Evolutionary conservation across 176 grass and related monocot species (phyloP).

Genomic region (Cymbopogon citratus): DNA sequence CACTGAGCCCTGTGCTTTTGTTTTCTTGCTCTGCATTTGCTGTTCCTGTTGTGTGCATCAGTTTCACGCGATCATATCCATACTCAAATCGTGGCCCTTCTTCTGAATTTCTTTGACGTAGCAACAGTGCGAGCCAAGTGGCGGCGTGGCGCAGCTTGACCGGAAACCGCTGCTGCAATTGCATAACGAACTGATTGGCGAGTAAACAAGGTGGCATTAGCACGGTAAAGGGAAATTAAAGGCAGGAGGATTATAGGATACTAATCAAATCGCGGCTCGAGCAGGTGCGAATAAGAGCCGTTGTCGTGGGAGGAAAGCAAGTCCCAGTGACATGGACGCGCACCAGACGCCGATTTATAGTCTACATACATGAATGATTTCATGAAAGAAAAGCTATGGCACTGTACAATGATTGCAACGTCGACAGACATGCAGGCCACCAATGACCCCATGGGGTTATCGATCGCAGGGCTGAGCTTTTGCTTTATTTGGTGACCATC

Average conservation of each 20-base stretch:
- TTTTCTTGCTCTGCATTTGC: neutral
- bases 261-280: neutral
- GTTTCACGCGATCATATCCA: neutral
- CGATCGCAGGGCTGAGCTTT: neutral
- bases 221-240: neutral
- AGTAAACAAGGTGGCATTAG: neutral
- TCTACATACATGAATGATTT: neutral
- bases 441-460: neutral
- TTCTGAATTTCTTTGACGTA: neutral
- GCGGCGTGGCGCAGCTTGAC: conserved; percentile 7
- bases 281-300: neutral
- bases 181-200: neutral
- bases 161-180: neutral
- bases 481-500: neutral
- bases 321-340: conserved; percentile 25
- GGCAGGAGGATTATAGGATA: neutral
- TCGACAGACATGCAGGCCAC: conserved; percentile 19
- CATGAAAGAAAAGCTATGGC: conserved; percentile 13
- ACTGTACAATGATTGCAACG: conserved; percentile 40
- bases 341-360: conserved; percentile 26
- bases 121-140: neutral
- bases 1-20: neutral
- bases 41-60: neutral
- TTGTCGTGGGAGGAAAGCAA: conserved; percentile 35
- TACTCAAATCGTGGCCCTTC: neutral